A percentile compares a stretch with the other conserved stretches of the same genome.
These are phyloP conservation scores for Daldinia grandis DNA, from an alignment of 495 filamentous ascomycete genomes.

Conservation along the genomic window DNA sequence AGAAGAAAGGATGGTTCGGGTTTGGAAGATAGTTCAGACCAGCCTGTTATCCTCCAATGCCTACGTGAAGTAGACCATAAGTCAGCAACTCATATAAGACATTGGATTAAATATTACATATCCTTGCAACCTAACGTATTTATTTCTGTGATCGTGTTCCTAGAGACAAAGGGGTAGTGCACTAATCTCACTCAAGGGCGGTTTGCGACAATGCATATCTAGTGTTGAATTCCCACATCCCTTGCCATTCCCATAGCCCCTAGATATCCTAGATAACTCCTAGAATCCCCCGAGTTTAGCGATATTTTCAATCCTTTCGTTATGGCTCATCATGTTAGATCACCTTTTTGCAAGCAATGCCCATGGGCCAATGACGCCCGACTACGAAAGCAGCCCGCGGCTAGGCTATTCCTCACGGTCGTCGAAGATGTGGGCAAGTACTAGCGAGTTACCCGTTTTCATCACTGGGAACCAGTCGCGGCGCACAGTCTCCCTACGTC, in stretches of 20 bases:
- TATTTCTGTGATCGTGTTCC: conserved; percentile 1
- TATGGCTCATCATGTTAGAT: conserved; percentile 24
- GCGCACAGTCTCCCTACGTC: conserved; percentile 26
- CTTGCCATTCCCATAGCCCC: conserved; percentile 10
- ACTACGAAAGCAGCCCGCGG: conserved; percentile 16
- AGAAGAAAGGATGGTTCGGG: conserved; percentile 87
- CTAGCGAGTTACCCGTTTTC: conserved; percentile 9
- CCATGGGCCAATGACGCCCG: conserved; percentile 21
- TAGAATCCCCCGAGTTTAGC: not conserved
- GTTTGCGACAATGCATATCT: conserved; percentile 37
- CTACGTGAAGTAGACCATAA: conserved; percentile 15
- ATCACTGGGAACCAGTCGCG: not conserved
- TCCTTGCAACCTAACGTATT: not conserved
- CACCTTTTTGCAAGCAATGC: conserved; percentile 23
- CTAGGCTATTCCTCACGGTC: conserved; percentile 3
- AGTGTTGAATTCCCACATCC: conserved; percentile 17
- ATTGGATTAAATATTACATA: conserved; percentile 18
- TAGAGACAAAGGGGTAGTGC: not conserved
- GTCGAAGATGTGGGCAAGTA: conserved; percentile 18
- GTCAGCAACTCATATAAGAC: conserved; percentile 10
- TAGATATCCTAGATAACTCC: conserved; percentile 7
- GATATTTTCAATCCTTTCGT: not conserved
- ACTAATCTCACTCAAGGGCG: conserved; percentile 3
- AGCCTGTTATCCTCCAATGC: not conserved
- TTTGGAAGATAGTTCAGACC: conserved; percentile 73